Conservation (phyloP, 2,329 filamentous ascomycete species). For the Penicillium sp. region DNA sequence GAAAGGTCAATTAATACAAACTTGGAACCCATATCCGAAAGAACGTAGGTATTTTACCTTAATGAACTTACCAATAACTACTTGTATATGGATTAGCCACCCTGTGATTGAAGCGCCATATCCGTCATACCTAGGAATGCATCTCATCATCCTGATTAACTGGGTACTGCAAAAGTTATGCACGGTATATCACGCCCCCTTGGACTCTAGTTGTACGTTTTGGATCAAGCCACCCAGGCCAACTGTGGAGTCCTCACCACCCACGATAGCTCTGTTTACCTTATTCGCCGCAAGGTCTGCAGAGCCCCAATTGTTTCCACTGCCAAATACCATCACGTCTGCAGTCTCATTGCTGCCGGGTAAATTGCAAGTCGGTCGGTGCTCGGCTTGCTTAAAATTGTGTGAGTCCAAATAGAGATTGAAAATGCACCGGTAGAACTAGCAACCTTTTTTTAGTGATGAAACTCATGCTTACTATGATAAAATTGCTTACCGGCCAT, state of each 20-base stretch:
- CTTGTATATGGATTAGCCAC: too few relatives aligned
- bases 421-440: constrained; percentile 46
- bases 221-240: constrained; percentile 41
- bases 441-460: background rate
- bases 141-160: too few relatives aligned
- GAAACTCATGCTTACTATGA: background rate
- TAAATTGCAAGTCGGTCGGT: constrained; percentile 8
- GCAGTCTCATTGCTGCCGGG: constrained; percentile 10
- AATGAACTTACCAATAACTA: too few relatives aligned
- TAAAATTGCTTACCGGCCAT: constrained; percentile 18
- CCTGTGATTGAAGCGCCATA: too few relatives aligned
- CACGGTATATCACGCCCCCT: too few relatives aligned
- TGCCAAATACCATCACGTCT: constrained; percentile 16
- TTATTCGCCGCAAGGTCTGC: constrained; percentile 19
- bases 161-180: too few relatives aligned
- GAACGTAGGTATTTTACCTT: too few relatives aligned
- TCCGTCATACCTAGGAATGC: too few relatives aligned
- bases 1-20: too few relatives aligned
- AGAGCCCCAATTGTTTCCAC: constrained; percentile 19
- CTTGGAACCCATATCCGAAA: too few relatives aligned
- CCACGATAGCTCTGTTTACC: constrained; percentile 41
- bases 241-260: constrained; percentile 56
- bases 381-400: constrained; percentile 42
- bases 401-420: constrained; percentile 50
- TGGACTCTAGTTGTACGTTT: constrained; percentile 1